Evolutionary conservation across 768 basidiomycete genomes (phyloP), one percentile per base, ranked within the genome.

Genomic region (Pleurotus giganteus): DNA sequence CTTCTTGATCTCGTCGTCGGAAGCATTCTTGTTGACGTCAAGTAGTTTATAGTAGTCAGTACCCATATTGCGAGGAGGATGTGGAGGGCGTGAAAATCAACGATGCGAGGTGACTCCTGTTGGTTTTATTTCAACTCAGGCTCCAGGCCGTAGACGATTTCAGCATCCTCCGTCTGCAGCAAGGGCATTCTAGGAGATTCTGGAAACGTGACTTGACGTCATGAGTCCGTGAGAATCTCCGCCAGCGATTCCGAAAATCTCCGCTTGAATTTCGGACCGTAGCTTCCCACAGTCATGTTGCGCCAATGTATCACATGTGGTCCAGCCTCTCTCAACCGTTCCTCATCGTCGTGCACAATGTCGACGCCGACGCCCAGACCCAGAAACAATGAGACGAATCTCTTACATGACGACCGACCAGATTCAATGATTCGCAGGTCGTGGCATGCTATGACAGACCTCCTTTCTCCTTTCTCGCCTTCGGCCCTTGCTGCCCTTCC

Each of bases 41-140:
- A 98, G 78, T 1, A 84, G 71, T 63, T 86, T 82, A 83, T 98
- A 98, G 74, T 95, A 98, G 76, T 96, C 91, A 63, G 78, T 76
- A 58, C 89, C 91, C 89, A 91, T 92, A 7, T 9, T 51, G 13
- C 39, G 56, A 72, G 42, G 13, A 43, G 36, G 12, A 43, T 37
- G 52, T 56, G 28, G 37, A 5, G 36, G 50, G 56, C 53, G 53
- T 46, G 52, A 55, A 46, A 36, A 8, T 29, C 9, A 19, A 29
- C 57, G 29, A 47, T 31, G 37, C 36, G 53, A 36, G 43, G 41
- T 36, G 29, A 57, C 26, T 41, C 26, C 31, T 55, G 43, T 58
- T 55, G 49, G 28, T 47, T 62, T 62, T 60, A 60, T 63, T 62
- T 45, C 23, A 9, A 17, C 28, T 47, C 24, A 41, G 17, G 39